A percentile compares a stretch with the other conserved stretches of the same genome.
phyloP scores from a whole-genome alignment of 176 grass and related monocot genomes.

The Pontederia crassipes region DNA sequence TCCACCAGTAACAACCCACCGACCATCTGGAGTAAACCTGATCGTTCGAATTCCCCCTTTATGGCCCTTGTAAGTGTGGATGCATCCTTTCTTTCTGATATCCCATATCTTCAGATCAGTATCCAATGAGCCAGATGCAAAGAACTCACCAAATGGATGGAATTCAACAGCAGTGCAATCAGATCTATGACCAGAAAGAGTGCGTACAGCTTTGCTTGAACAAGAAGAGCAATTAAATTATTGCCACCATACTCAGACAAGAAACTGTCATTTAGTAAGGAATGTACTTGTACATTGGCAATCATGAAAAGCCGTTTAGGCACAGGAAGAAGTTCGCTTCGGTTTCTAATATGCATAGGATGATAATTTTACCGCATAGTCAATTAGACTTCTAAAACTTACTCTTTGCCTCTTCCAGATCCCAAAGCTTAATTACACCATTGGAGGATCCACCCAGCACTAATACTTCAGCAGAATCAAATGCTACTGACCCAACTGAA shows the following conservation, averaged over 20 bases:
- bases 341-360: no score
- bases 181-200: constrained; percentile 65
- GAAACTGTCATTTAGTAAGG: no score
- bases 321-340: no score
- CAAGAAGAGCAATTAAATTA: no score
- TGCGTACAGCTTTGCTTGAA: constrained; percentile 46
- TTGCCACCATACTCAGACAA: no score
- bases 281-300: no score
- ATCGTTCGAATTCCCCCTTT: constrained; percentile 61
- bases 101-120: constrained; percentile 98
- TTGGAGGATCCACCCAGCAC: constrained; percentile 88
- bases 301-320: no score
- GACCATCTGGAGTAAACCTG: constrained; percentile 92
- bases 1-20: constrained; percentile 96
- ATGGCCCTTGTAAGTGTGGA: constrained; percentile 94
- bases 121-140: constrained; percentile 90
- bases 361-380: no score
- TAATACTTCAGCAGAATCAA: constrained; percentile 84
- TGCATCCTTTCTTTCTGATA: constrained; percentile 98
- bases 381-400: constrained; percentile 14
- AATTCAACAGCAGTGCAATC: constrained; percentile 81
- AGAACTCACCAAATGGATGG: constrained; percentile 98
- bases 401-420: constrained; percentile 95
- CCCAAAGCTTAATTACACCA: constrained; percentile 91
- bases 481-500: constrained; percentile 69